Percentiles rank a stretch among this genome's conserved stretches.
Evolutionary conservation across 2,329 filamentous ascomycete genomes (phyloP).

Genomic region (Phoma sp.): DNA sequence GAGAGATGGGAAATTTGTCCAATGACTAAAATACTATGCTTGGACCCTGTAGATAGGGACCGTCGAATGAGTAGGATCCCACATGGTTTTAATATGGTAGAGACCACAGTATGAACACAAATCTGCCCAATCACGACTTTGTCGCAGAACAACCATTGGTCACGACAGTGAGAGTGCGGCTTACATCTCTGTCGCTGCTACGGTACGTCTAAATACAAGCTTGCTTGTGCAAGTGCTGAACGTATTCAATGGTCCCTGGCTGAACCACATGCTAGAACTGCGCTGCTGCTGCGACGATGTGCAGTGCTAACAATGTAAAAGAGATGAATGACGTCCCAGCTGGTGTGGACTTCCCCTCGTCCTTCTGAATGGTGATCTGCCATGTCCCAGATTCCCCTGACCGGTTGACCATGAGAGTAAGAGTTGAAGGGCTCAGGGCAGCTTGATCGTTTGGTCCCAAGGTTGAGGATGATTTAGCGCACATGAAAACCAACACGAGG

Average conservation of each 20-base stretch:
- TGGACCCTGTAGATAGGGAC: too few species aligned
- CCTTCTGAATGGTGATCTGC: too few species aligned
- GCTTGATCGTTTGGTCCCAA: background rate
- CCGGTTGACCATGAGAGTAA: too few species aligned
- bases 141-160: background rate
- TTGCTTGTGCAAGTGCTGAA: background rate
- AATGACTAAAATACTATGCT: background rate
- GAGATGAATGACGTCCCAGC: too few species aligned
- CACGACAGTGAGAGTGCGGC: background rate
- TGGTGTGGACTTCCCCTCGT: too few species aligned
- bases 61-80: background rate
- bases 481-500: too few species aligned
- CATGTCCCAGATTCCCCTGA: too few species aligned
- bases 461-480: background rate
- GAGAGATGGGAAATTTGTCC: conserved; percentile 1
- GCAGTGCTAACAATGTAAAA: background rate
- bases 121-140: background rate
- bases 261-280: conserved; percentile 1
- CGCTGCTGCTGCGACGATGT: background rate
- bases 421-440: background rate
- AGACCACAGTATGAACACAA: conserved; percentile 5
- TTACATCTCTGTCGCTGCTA: background rate
- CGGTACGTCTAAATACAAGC: conserved; percentile 1
- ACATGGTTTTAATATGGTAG: background rate
- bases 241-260: background rate